These are phyloP conservation scores for Aphanomyces cochlioides DNA, from an alignment of 352 stramenopile genomes.

Conservation along the genomic window DNA sequence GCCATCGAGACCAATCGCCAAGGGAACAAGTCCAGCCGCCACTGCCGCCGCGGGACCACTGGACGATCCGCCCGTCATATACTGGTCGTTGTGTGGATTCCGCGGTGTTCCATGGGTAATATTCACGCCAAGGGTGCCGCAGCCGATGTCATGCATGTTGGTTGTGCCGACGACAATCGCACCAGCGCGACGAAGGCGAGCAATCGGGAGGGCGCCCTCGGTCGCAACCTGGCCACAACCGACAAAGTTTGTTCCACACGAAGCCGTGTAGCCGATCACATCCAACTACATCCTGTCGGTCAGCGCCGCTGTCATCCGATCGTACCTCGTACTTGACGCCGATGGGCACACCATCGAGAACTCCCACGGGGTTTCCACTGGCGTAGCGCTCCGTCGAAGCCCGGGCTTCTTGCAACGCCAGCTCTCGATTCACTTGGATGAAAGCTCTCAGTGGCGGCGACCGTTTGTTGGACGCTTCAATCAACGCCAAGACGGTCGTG, in stretches of 20 bases:
- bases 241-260: conserved; percentile 67
- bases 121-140: conserved; percentile 68
- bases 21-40: conserved; percentile 76
- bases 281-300: conserved; percentile 28
- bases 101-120: conserved; percentile 61
- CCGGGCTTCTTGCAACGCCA: conserved; percentile 65
- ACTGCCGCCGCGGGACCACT: conserved; percentile 87
- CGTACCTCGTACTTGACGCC: conserved; percentile 82
- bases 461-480: conserved; percentile 49
- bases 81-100: conserved; percentile 81
- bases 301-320: neutral
- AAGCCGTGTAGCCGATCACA: conserved; percentile 61
- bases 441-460: conserved; percentile 61
- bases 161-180: conserved; percentile 86
- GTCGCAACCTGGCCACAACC: conserved; percentile 45
- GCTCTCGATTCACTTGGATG: conserved; percentile 64
- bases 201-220: conserved; percentile 52
- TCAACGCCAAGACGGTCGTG: conserved; percentile 50
- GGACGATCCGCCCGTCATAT: conserved; percentile 87
- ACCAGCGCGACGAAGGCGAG: conserved; percentile 58
- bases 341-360: conserved; percentile 87
- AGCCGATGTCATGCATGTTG: conserved; percentile 87
- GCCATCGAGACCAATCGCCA: conserved; percentile 84
- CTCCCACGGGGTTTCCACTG: conserved; percentile 50
- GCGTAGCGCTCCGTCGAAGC: conserved; percentile 69